Base-by-base conservation (phyloP, 2,329 filamentous ascomycete species). In the Onygenales sp. region DNA sequence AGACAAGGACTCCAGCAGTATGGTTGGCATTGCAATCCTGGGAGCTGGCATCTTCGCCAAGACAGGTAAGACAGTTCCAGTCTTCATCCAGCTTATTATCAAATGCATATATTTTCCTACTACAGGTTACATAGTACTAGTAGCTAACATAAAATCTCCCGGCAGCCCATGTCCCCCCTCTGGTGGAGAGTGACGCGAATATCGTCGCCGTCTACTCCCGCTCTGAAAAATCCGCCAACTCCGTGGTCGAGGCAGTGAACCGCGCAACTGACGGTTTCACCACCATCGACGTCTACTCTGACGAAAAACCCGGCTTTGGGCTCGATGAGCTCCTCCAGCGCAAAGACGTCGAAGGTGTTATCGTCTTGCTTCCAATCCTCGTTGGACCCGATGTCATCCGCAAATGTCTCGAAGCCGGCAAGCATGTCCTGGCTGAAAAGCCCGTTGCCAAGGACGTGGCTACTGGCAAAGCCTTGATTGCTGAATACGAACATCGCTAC, bases 161-260 rank as follows among this genome's bases (percentile, higher is more conserved):
- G 48, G 51, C 54, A 77, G 73, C 79, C 21, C 54, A 56, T 39
- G 32, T 56, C 34, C 54, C 80, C 2, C 78, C 78, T 2, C 70
- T 83, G 32, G 67, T 74, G 59, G 72, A 71, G 14, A 69, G 73
- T 21, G 57, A 67, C 36, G 66, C 82, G 8, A 60, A 64, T 2
- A 67, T 83, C 36, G 80, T 77, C 62, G 80, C 80, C 14, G 71
- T 82, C 56, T 83, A 80, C 65, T 82, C 79, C n/a, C 76, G 79
- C 45, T 77, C 77, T 6, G 65, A 77, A 7, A 71, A 74, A 40
- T 82, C 79, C 4, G 79, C 79, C n/a, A 62, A 76, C 54, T 62
- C 60, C 3, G 67, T 78, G 9, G 62, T 65, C 2, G 49, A 48
- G 32, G 46, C 49, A 27, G 36, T 55, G n/a, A 43, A 48, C 21